These are phyloP conservation scores for Lagenaria siceraria DNA, from an alignment of 306 rosid species.

Conservation along the genomic window DNA sequence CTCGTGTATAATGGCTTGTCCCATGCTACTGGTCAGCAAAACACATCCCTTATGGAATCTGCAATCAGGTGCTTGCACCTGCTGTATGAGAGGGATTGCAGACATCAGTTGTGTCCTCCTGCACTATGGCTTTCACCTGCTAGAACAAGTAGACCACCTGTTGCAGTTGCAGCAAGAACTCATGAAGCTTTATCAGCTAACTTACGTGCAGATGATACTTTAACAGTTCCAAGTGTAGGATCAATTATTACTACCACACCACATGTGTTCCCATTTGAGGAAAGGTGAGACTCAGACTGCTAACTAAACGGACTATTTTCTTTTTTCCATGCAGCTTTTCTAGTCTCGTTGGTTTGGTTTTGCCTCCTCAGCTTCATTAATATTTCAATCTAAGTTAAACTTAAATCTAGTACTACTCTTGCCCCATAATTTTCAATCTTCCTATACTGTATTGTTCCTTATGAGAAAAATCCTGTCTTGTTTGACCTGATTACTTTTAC, in stretches of 20 bases:
- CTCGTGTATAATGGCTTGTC: slow-evolving; percentile 79
- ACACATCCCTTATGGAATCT: slow-evolving; percentile 61
- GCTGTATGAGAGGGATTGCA: slow-evolving; percentile 95
- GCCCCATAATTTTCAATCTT: not conserved
- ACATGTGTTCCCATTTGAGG: slow-evolving; percentile 90
- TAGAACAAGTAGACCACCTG: slow-evolving; percentile 69
- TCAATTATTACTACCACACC: slow-evolving; percentile 74
- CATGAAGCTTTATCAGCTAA: slow-evolving; percentile 63
- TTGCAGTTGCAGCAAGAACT: slow-evolving; percentile 86
- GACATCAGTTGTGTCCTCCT: slow-evolving; percentile 87
- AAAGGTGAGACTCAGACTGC: slow-evolving; percentile 47
- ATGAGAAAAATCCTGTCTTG: not conserved
- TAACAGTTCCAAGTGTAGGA: slow-evolving; percentile 27
- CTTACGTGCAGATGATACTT: slow-evolving; percentile 48
- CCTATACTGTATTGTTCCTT: not conserved
- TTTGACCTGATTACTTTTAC: not conserved
- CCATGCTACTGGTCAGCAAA: slow-evolving; percentile 39
- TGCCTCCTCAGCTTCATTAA: not conserved
- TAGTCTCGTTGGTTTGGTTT: not conserved
- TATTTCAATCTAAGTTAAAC: not conserved
- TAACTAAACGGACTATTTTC: slow-evolving; percentile 7
- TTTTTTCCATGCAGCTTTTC: not conserved
- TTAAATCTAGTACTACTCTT: not conserved
- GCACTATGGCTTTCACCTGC: slow-evolving; percentile 93
- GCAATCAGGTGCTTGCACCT: slow-evolving; percentile 91